Evolutionary conservation across 2,329 filamentous ascomycete species (phyloP).

Genomic region (Periconia digitata): DNA sequence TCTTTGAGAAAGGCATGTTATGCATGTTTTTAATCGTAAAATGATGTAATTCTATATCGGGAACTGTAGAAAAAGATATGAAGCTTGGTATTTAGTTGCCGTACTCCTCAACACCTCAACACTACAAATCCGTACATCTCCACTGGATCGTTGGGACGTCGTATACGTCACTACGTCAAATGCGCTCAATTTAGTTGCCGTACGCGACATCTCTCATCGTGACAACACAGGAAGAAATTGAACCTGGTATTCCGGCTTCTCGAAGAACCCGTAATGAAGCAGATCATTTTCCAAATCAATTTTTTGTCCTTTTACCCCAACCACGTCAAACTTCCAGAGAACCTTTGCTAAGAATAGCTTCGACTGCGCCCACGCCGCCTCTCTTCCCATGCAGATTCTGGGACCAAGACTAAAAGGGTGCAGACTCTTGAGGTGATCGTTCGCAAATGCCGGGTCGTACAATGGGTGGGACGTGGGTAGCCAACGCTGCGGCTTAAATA

Average conservation of each 20-base stretch:
- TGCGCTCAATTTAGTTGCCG: too few relatives aligned
- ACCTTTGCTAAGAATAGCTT: neutral
- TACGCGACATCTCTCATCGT: too few relatives aligned
- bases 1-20: neutral
- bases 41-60: too few relatives aligned
- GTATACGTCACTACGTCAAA: too few relatives aligned
- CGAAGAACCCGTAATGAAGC: neutral
- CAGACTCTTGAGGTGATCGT: neutral
- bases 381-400: neutral
- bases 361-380: too few relatives aligned
- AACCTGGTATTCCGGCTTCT: neutral
- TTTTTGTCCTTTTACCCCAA: neutral
- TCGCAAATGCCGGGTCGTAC: neutral
- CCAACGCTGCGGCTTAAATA: neutral
- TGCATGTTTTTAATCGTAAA: too few relatives aligned
- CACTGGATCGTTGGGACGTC: too few relatives aligned
- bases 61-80: too few relatives aligned
- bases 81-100: too few relatives aligned
- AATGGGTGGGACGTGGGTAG: neutral
- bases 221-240: too few relatives aligned
- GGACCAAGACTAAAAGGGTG: neutral
- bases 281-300: neutral
- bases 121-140: too few relatives aligned
- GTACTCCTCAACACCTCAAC: too few relatives aligned
- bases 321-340: neutral